A percentile compares a stretch with the other conserved stretches of the same genome.
Evolutionary conservation across 2,329 filamentous ascomycete genomes (phyloP).

Genomic region (Cladophialophora carrionii): DNA sequence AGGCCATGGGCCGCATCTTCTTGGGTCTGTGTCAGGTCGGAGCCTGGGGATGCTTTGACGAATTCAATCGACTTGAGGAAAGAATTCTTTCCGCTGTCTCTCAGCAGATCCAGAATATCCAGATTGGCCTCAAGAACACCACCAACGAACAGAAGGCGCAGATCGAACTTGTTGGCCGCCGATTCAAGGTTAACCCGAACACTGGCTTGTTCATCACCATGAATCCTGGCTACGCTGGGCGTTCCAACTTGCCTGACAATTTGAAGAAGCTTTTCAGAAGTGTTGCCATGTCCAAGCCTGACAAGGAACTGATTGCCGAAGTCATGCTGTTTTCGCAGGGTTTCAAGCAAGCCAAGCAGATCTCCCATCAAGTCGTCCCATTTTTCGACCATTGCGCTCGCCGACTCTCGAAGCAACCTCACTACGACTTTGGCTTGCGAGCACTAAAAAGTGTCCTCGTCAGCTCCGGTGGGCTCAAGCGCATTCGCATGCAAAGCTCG

Average conservation of each 20-base stretch:
- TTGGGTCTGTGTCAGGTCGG: slow-evolving; percentile 98
- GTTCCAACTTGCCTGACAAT: slow-evolving; percentile 97
- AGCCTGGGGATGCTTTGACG: slow-evolving; percentile 99
- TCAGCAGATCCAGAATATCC: slow-evolving; percentile 99
- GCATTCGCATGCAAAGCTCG: slow-evolving; percentile 68
- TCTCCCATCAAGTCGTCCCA: slow-evolving; percentile 94
- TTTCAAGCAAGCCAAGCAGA: slow-evolving; percentile 91
- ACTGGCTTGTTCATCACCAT: slow-evolving; percentile 99
- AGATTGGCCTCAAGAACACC: slow-evolving; percentile 87
- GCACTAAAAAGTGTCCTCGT: slow-evolving; percentile 98
- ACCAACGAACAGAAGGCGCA: slow-evolving; percentile 79
- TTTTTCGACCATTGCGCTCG: slow-evolving; percentile 93
- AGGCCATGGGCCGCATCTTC: slow-evolving; percentile 99
- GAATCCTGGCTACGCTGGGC: slow-evolving; percentile 98
- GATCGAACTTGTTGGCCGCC: slow-evolving; percentile 91
- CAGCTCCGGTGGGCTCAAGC: slow-evolving; percentile 94
- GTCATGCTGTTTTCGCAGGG: slow-evolving; percentile 99
- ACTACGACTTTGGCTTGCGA: slow-evolving; percentile 98
- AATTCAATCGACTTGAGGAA: slow-evolving; percentile 99
- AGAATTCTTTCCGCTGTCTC: slow-evolving; percentile 97
- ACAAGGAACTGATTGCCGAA: slow-evolving; percentile 98
- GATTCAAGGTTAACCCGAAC: slow-evolving; percentile 84
- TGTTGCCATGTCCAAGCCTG: slow-evolving; percentile 98
- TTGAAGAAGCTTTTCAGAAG: slow-evolving; percentile 99
- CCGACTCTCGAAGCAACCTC: slow-evolving; percentile 88